Percentiles rank a stretch among this genome's conserved stretches.
phyloP scores from a whole-genome alignment of 805 yeast genomes.

The Ogataea naganishii region DNA sequence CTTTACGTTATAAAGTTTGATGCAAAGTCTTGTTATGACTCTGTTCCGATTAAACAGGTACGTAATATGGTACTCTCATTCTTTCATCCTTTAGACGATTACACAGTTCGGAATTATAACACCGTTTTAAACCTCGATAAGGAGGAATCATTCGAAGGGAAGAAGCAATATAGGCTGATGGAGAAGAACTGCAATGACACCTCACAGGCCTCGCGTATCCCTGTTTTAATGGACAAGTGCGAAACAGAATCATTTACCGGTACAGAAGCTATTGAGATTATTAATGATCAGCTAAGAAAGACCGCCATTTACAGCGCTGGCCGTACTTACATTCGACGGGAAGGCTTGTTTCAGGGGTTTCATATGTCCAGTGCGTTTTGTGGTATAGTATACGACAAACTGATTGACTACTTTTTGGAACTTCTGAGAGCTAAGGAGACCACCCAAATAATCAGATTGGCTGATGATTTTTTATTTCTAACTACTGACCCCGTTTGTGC shows the following conservation, averaged over 20 bases:
- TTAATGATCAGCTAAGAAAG: slow-evolving; percentile 44
- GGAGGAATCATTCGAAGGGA: too few relatives aligned
- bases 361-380: slow-evolving; percentile 69
- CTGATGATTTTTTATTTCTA: slow-evolving; percentile 80
- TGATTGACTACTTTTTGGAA: slow-evolving; percentile 34
- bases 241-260: slow-evolving; percentile 29
- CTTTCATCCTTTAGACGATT: too few relatives aligned
- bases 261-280: slow-evolving; percentile 34
- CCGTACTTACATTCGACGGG: slow-evolving; percentile 35
- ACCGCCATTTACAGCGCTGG: slow-evolving; percentile 34
- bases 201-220: too few relatives aligned
- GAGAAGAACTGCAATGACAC: too few relatives aligned
- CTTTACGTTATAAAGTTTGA: slow-evolving; percentile 64
- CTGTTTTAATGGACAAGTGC: slow-evolving; percentile 24
- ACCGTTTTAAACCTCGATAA: too few relatives aligned
- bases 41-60: slow-evolving; percentile 42
- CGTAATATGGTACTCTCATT: too few relatives aligned
- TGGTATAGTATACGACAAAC: slow-evolving; percentile 58
- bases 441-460: slow-evolving; percentile 49
- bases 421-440: slow-evolving; percentile 13
- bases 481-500: slow-evolving; percentile 33
- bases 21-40: slow-evolving; percentile 69
- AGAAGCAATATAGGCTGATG: too few relatives aligned
- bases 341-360: slow-evolving; percentile 83
- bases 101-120: too few relatives aligned